Conservation (phyloP, 805 yeast genomes). For the Wickerhamiella vanderwaltii region DNA sequence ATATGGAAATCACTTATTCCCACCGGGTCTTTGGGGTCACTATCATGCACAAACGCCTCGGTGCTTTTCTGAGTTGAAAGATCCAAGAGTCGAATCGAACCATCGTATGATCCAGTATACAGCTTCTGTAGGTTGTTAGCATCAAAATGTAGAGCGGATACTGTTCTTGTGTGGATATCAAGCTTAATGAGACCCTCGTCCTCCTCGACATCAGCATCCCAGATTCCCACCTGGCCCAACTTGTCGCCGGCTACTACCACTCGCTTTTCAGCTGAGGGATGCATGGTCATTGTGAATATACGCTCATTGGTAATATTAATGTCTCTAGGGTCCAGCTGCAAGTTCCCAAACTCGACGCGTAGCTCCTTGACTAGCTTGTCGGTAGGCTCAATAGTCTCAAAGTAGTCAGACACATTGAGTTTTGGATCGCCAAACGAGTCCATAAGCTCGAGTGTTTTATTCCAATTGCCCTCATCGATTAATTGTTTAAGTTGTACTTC, state of each 20-base stretch:
- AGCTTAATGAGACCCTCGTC: slow-evolving; percentile 42
- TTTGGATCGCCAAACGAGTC: slow-evolving; percentile 21
- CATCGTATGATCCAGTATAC: slow-evolving; percentile 73
- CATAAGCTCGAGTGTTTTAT: slow-evolving; percentile 27
- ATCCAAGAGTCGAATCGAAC: slow-evolving; percentile 66
- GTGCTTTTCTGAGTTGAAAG: slow-evolving; percentile 45
- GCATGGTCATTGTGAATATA: slow-evolving; percentile 62
- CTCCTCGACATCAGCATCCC: slow-evolving; percentile 51
- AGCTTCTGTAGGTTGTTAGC: slow-evolving; percentile 41
- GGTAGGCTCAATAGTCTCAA: slow-evolving; percentile 41
- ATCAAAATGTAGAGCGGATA: slow-evolving; percentile 51
- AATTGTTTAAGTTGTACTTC: slow-evolving; percentile 25
- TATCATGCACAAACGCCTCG: slow-evolving; percentile 40
- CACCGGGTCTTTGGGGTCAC: slow-evolving; percentile 31
- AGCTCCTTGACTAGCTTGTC: slow-evolving; percentile 38
- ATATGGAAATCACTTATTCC: slow-evolving; percentile 70
- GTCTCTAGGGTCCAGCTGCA: slow-evolving; percentile 45
- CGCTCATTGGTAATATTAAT: slow-evolving; percentile 55
- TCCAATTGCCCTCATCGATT: slow-evolving; percentile 29
- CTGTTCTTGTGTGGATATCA: slow-evolving; percentile 63
- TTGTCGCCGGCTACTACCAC: slow-evolving; percentile 80
- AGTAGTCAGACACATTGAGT: slow-evolving; percentile 28
- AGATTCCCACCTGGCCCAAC: slow-evolving; percentile 72
- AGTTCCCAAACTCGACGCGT: slow-evolving; percentile 42
- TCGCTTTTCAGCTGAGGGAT: slow-evolving; percentile 53